Evolutionary conservation across 176 grass and related monocot species (phyloP).

Genomic region (Oryza glumipatula): DNA sequence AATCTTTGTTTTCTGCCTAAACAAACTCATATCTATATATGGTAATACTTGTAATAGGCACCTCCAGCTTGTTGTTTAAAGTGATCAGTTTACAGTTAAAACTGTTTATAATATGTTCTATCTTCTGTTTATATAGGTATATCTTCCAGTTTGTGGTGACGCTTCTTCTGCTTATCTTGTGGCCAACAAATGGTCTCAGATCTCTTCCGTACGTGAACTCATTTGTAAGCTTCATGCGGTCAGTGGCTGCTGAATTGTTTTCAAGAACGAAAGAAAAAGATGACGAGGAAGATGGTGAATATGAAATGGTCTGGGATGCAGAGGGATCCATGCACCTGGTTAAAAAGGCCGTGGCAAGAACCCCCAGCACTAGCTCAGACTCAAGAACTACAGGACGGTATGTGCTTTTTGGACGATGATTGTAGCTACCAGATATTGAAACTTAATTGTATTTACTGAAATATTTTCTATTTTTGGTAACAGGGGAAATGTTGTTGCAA

Average conservation of each 20-base stretch:
- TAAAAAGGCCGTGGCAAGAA: conserved; percentile 54
- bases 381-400: conserved; percentile 58
- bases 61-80: conserved; percentile 23
- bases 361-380: conserved; percentile 44
- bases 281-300: conserved; percentile 81
- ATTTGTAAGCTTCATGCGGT: conserved; percentile 55
- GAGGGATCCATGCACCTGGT: conserved; percentile 92
- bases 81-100: conserved; percentile 12
- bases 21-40: conserved; percentile 96
- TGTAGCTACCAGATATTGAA: conserved; percentile 1
- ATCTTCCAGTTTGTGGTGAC: conserved; percentile 74
- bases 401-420: conserved; percentile 17
- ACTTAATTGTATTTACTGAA: conserved; percentile 17
- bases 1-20: conserved; percentile 89
- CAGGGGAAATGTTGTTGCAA: conserved; percentile 82
- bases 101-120: conserved; percentile 30
- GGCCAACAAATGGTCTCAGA: conserved; percentile 88
- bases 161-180: conserved; percentile 65
- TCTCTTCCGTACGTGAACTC: conserved; percentile 50
- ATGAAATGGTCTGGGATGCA: conserved; percentile 95
- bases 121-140: conserved; percentile 70
- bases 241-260: conserved; percentile 60
- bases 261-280: conserved; percentile 83
- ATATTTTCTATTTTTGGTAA: background rate
- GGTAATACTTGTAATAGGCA: conserved; percentile 46